Conservation (phyloP, 1,139 yeast species). For the Blastobotrys arbuscula region DNA sequence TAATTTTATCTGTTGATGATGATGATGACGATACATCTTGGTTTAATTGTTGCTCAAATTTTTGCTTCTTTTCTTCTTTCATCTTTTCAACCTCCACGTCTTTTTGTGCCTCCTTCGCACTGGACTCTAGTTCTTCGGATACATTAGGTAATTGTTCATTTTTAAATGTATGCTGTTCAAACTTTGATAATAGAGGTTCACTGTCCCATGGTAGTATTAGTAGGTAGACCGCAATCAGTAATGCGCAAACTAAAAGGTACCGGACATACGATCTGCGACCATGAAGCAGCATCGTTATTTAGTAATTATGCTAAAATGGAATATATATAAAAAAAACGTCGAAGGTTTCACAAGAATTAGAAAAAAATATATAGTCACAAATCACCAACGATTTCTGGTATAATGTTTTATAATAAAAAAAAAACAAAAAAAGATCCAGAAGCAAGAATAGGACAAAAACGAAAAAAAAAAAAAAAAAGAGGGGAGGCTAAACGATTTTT, state of each 20-base stretch:
- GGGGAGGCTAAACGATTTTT: background rate
- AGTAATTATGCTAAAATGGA: background rate
- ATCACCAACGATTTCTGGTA: too few species aligned
- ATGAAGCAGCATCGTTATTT: background rate
- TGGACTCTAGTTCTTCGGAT: background rate
- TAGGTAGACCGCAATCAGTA: conserved; percentile 9
- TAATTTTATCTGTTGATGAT: too few species aligned
- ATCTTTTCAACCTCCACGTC: background rate
- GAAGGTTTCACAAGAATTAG: background rate
- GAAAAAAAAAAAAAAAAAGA: background rate
- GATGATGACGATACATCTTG: too few species aligned
- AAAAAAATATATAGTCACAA: too few species aligned
- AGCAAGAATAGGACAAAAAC: background rate
- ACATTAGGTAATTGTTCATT: background rate
- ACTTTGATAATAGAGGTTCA: background rate
- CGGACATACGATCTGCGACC: conserved; percentile 12
- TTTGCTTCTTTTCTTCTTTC: background rate
- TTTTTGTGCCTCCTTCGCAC: background rate
- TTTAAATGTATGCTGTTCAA: background rate
- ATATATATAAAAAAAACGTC: background rate
- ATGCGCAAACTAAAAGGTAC: conserved; percentile 9
- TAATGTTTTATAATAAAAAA: background rate
- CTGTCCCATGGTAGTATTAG: conserved; percentile 10
- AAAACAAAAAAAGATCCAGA: background rate
- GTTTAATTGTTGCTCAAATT: background rate